Evolutionary conservation across 1,284 basidiomycete genomes (phyloP), one percentile per base, ranked within the genome.

Genomic region (Cutaneotrichosporon mucoides): DNA sequence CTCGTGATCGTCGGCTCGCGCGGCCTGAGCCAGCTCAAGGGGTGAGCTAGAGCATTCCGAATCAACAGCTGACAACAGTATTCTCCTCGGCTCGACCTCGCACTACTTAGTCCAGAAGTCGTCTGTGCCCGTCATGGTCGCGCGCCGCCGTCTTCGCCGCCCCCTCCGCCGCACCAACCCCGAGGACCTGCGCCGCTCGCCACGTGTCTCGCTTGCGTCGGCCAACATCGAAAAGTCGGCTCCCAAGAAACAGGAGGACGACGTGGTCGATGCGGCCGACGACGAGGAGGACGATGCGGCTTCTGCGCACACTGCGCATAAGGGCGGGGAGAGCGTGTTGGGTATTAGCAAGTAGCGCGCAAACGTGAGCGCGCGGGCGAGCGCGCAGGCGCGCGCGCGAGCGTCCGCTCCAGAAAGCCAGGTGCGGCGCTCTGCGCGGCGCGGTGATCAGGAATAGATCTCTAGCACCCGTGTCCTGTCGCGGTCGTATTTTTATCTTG

Each of bases 1-100:
- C 91, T 98, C 87, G 83, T 95, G 35, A 94, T 99, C 56, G 93
- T 98, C 8, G 95, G 95, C 5, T 95, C 91, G 15, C 87, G 95
- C 59, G 95, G 95, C 61, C 71, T 96, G 36, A 86, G 90, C 33
- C 88, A 92, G 68, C 77, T 98, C 57, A 95, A 95, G 73, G 93
- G 91, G 90, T 91, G 59, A 63, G 85, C 68, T 10, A 16, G 41
- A 37, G 24, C 24, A 36, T 34, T 13, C 7, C 4, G 10, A 24
- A 24, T 24, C 24, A 24, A 34, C 40, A 33, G 46, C 55, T 61
- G 49, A 55, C 11, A 24, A 24, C 69, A 92, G 93, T 33, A 95
- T 97, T 70, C 82, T 98, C 6, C 86, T 98, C 41, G 94, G 94
- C n/a, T 95, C 92, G 3, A 97, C 93, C 0, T 95, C 91, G 4